Conservation (phyloP, 1,284 basidiomycete genomes). For the Inonotus obliquus region DNA sequence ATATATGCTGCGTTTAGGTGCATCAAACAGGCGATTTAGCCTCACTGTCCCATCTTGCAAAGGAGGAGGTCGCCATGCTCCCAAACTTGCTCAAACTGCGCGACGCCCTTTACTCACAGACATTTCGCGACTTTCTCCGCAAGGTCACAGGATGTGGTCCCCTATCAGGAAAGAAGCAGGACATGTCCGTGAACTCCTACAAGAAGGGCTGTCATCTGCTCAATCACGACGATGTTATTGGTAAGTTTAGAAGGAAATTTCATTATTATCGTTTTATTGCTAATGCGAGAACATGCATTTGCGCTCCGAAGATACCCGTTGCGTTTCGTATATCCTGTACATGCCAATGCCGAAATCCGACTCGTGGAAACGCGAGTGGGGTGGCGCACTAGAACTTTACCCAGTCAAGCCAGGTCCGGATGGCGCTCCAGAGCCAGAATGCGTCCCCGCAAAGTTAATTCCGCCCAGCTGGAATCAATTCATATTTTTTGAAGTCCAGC, state of each 20-base stretch:
- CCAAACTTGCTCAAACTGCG: constrained; percentile 79
- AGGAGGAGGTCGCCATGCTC: constrained; percentile 72
- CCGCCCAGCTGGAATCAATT: constrained; percentile 95
- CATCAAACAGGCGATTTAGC: constrained; percentile 97
- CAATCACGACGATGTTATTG: constrained; percentile 96
- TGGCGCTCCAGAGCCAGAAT: constrained; percentile 57
- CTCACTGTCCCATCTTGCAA: constrained; percentile 81
- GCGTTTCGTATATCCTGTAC: constrained; percentile 97
- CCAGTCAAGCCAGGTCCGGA: constrained; percentile 49
- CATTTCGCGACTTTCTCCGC: constrained; percentile 83
- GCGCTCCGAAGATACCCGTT: constrained; percentile 59
- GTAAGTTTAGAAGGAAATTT: constrained; percentile 4
- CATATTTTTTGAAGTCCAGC: constrained; percentile 90
- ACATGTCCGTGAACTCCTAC: constrained; percentile 95
- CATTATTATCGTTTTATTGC: neutral
- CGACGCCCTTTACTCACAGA: constrained; percentile 86
- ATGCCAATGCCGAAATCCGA: constrained; percentile 82
- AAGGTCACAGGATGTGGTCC: constrained; percentile 92
- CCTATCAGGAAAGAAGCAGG: constrained; percentile 88
- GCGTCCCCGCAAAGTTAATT: constrained; percentile 57
- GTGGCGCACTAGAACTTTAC: constrained; percentile 95
- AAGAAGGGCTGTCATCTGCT: constrained; percentile 89
- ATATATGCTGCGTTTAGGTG: constrained; percentile 49
- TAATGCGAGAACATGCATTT: neutral
- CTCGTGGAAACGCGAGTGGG: constrained; percentile 77